Base-by-base conservation (phyloP, 139 green algal genomes). In the Tetraselmis striata region DNA sequence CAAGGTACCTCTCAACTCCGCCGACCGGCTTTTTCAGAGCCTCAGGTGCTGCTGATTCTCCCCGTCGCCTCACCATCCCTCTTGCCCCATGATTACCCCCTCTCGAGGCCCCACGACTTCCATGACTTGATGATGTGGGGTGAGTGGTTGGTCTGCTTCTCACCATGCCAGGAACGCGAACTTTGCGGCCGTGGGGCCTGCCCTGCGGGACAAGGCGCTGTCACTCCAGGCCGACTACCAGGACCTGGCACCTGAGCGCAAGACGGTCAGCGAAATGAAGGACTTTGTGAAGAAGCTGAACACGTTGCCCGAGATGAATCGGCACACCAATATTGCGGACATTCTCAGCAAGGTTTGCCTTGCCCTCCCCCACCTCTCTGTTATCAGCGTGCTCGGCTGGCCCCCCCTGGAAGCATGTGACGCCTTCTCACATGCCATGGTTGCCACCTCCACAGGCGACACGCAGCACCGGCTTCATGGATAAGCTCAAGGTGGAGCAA, bases 221-320 rank as follows among this genome's bases (percentile, higher is more conserved):
- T 32, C 32, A 18, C 84, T 93, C 29, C 81, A 88, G 75, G 58
- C 75, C 0, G 85, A 89, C 58, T 92, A 91, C 81, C n/a, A 84
- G 2, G 85, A 82, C 1, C 59, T 90, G 28, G 79, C 79, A 25
- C 76, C 29, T 82, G n/a, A 77, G 31, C 25, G 0, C 31, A 83
- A 27, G 59, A 76, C n/a, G 27, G 76, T 89, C 75, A 76, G 80
- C 5, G 84, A 92, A 80, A 81, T 94, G 23, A 88, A 89, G 59
- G 84, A 90, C 23, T 93, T 93, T 84, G 85, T 90, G 24, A 86
- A 81, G 1, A 87, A 94, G 81, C 86, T 94, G 27, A 92, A 92
- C 77, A 85, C 87, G 80, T 84, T 93, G 77, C 89, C 90, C 0
- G 85, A 92, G 82, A 86, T 91, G 59, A 79, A 79, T 2, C 32